Evolutionary conservation across 352 stramenopile genomes (phyloP).

Genomic region (Phytophthora colocasiae): DNA sequence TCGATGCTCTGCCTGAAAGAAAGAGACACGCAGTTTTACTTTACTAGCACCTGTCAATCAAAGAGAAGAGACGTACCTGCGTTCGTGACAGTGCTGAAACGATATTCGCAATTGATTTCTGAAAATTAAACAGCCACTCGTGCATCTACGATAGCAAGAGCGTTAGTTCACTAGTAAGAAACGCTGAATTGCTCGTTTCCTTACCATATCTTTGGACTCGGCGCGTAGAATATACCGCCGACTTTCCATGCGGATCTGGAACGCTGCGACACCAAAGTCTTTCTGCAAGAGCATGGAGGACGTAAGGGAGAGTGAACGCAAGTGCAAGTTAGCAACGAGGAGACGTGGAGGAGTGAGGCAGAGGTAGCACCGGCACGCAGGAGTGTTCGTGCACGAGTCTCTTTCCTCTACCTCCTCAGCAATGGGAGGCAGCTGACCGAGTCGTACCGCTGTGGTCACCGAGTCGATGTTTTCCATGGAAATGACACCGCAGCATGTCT

Average conservation of each 20-base stretch:
- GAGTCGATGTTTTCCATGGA: constrained; percentile 85
- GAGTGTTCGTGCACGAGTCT: constrained; percentile 2
- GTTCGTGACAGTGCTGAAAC: constrained; percentile 77
- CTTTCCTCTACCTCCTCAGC: constrained; percentile 14
- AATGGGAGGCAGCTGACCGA: constrained; percentile 9
- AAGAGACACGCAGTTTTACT: constrained; percentile 20
- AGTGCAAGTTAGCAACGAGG: constrained; percentile 34
- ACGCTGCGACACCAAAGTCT: constrained; percentile 81
- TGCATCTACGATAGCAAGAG: constrained; percentile 70
- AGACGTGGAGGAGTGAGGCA: constrained; percentile 17
- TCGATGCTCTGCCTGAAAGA: constrained; percentile 51
- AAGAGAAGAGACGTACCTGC: constrained; percentile 43
- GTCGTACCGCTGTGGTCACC: constrained; percentile 80
- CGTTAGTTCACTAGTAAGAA: constrained; percentile 12
- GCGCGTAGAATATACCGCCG: constrained; percentile 82
- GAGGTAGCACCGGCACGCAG: constrained; percentile 13
- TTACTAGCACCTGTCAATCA: not conserved
- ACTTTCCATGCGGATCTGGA: constrained; percentile 85
- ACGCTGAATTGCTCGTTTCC: not conserved
- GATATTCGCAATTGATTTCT: constrained; percentile 90
- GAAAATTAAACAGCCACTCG: constrained; percentile 91
- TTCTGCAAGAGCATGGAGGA: constrained; percentile 55
- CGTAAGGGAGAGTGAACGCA: constrained; percentile 20
- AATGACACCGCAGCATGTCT: constrained; percentile 76
- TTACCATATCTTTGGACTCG: constrained; percentile 83